phyloP scores from a whole-genome alignment of 1,284 basidiomycete species.

The Marasmius sp. region DNA sequence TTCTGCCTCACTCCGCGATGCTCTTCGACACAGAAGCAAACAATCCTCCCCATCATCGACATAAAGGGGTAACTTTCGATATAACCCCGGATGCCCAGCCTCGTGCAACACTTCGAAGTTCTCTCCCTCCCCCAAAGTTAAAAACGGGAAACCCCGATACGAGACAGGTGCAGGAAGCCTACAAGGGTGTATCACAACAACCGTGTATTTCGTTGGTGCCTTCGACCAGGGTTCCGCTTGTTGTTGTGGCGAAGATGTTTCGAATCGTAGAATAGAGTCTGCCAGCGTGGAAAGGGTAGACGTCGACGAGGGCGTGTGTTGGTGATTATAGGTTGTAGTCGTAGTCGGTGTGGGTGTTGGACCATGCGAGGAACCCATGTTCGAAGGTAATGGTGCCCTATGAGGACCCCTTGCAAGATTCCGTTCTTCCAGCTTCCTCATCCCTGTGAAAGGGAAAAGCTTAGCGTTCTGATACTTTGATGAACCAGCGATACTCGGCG shows the following conservation, averaged over 20 bases:
- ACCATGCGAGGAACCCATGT: not conserved
- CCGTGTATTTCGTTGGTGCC: slow-evolving; percentile 58
- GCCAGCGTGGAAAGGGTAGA: too few relatives aligned
- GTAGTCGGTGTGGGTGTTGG: slow-evolving; percentile 11
- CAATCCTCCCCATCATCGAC: slow-evolving; percentile 82
- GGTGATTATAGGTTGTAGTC: slow-evolving; percentile 18
- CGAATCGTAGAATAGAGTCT: not conserved
- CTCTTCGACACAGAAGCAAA: slow-evolving; percentile 54
- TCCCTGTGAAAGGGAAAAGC: slow-evolving; percentile 87
- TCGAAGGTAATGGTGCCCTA: slow-evolving; percentile 12
- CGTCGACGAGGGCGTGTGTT: too few relatives aligned
- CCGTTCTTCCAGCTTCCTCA: slow-evolving; percentile 70
- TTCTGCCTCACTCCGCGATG: slow-evolving; percentile 28
- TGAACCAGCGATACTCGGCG: slow-evolving; percentile 57
- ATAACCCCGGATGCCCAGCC: slow-evolving; percentile 71
- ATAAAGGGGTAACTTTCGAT: slow-evolving; percentile 67
- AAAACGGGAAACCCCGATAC: slow-evolving; percentile 76
- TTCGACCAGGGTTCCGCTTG: slow-evolving; percentile 29
- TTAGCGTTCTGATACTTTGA: slow-evolving; percentile 75
- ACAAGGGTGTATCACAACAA: slow-evolving; percentile 66
- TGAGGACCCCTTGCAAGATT: slow-evolving; percentile 52
- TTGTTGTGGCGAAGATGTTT: slow-evolving; percentile 17
- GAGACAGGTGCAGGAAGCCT: slow-evolving; percentile 58
- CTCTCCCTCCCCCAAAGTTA: slow-evolving; percentile 59
- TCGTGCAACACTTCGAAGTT: slow-evolving; percentile 69